Base-by-base conservation (phyloP, 805 yeast species). In the Lachancea quebecensis region DNA sequence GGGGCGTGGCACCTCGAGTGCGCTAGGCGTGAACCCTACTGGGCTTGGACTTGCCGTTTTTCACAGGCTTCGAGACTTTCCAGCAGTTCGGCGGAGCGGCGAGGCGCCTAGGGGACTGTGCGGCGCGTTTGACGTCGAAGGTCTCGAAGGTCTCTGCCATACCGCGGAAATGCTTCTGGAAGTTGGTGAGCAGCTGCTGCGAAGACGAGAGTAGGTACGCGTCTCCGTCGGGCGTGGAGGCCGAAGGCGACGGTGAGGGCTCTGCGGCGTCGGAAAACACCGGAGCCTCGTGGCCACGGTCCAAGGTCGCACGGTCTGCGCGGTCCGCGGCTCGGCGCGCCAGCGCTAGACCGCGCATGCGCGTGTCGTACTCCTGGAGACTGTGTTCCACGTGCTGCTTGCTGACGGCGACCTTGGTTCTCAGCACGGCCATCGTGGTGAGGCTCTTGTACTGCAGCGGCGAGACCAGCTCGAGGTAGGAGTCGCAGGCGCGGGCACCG, bases 101-200 rank as follows among this genome's bases (percentile, higher is more conserved):
- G 12, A 11, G 33, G 27, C 33, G 43, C 12, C 28, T 25, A 4
- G 33, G 12, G 2, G 41, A 33, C 12, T 38, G 41, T 2, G 36
- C 15, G 18, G 35, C 16, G 18, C 38, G 32, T 18, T 43, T 28
- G 18, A 43, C 39, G 44, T 57, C 62, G 43, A 55, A 58, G 7
- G 54, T 50, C 44, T 60, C 64, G 44, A 59, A 59, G 40, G 56
- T 55, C 36, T 59, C 64, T 2, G 60, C 62, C 46, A 57, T 51
- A 16, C 50, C 40, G 40, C 56, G 56, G 48, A 61, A 61, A 46
- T 59, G 60, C n/a, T 45, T 45, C 25, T 59, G 56, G 38, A 57
- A 60, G 42, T 59, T 60, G 17, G 55, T 38, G 12, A 52, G 44
- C 9, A 59, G 41, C 44, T 54, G 62, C 12, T 43, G 25, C 25